phyloP scores from a whole-genome alignment of 441 rosid species.

The Pelargonium cotyledonis region DNA sequence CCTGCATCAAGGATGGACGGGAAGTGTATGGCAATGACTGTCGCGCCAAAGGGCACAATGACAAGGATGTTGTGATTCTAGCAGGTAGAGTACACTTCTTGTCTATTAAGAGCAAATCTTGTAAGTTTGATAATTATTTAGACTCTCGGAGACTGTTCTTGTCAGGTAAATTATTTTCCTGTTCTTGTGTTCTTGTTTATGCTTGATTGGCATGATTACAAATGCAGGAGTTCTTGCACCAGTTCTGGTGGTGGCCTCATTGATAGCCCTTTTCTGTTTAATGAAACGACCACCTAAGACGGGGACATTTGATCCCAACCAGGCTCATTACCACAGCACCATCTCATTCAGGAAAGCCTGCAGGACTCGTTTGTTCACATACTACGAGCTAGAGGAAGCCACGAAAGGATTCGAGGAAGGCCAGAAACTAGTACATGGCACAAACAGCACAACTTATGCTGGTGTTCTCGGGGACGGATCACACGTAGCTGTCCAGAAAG shows the following conservation, averaged over 20 bases:
- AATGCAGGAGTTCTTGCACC: constrained; percentile 53
- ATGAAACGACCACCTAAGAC: constrained; percentile 42
- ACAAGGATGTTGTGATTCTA: constrained; percentile 43
- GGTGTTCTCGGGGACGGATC: constrained; percentile 64
- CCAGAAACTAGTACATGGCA: constrained; percentile 42
- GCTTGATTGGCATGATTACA: neutral
- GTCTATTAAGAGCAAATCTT: too few relatives aligned
- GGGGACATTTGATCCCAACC: constrained; percentile 27
- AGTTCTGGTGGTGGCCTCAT: constrained; percentile 35
- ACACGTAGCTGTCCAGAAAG: constrained; percentile 58
- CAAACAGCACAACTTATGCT: constrained; percentile 43
- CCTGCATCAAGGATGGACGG: constrained; percentile 52
- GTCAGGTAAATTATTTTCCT: too few relatives aligned
- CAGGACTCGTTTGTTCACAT: constrained; percentile 50
- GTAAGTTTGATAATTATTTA: too few relatives aligned
- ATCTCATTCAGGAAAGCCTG: constrained; percentile 60
- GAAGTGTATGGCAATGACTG: constrained; percentile 48
- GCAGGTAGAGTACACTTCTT: constrained; percentile 35
- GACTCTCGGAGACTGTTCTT: too few relatives aligned
- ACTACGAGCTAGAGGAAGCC: constrained; percentile 67
- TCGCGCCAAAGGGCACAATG: constrained; percentile 27
- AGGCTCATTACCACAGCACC: constrained; percentile 34
- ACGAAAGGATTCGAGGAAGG: constrained; percentile 50
- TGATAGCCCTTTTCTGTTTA: constrained; percentile 43
- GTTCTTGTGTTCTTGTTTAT: too few relatives aligned